Evolutionary conservation across 2,329 filamentous ascomycete genomes (phyloP), one percentile per base, ranked within the genome.

Genomic region (Trematosphaeria pertusa): DNA sequence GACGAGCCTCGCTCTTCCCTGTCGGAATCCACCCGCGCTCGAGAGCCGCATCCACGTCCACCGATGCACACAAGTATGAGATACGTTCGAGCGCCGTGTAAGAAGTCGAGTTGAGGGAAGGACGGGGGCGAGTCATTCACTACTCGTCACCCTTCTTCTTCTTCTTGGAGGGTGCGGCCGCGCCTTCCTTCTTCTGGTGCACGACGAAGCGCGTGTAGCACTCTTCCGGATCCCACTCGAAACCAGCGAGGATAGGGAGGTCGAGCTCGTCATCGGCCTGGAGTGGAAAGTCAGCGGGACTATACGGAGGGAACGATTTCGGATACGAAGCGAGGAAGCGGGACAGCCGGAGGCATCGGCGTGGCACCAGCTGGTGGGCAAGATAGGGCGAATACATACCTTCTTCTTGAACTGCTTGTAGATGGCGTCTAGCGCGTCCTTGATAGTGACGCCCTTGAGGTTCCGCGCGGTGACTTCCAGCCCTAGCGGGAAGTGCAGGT

Each of bases 341-440:
- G n/a, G n/a, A n/a, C n/a, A n/a, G n/a, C n/a, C n/a, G 11, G 40
- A 18, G 17, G 37, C 39, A 26, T 36, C 30, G 34, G 11, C 10
- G 20, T 30, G 14, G 7, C 24, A 28, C 24, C 12, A 12, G 24
- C 24, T 28, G 8, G 12, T 28, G 40, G 24, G 24, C 24, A 28
- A 28, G 24, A 28, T 8, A 12, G 24, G 24, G 12, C 14, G 18
- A 42, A 24, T 34, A 73, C 85, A 62, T 75, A 92, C 93, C 84
- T 92, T 88, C 85, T 97, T 97, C 84, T 95, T 96, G 81, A 90
- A 96, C 62, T 89, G 84, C 81, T 96, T 97, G 82, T 96, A 81
- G 76, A 97, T 97, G 65, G 91, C 93, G 73, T 97, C 92, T 73
- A 96, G 72, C 48, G 91, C 91, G 75, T 97, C 93, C 81, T 97